Evolutionary conservation across 179 eudicot genomes (phyloP), one percentile per base, ranked within the genome.

Genomic region (Spergularia azorica): DNA sequence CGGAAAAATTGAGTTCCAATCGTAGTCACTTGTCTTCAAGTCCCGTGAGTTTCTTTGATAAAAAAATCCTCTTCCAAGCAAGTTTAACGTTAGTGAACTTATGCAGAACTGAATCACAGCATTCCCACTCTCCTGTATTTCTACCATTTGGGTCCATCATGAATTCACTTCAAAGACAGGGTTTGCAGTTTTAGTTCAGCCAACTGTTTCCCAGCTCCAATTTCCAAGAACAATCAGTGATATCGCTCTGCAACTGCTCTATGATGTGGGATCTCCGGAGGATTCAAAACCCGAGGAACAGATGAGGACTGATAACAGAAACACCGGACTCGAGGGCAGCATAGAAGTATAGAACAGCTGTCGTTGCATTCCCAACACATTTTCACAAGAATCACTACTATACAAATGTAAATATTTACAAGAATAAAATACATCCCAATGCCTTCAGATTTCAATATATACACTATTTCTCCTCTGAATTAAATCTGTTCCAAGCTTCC

Each of bases 401-500:
- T 77, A 83, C 81, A 83, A 52, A 83, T 55, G 77, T 63, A 73
- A 73, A 64, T 56, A 63, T 64, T 9, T 18, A 48, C 77, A 73
- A 73, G 63, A 57, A 68, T 64, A 46, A 51, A 73, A 3, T 63
- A 38, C 63, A 51, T 55, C 71, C 18, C 51, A 46, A 32, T 68
- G 66, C 36, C 63, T 60, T 56, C 7, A 17, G 57, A 57, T 15
- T 73, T 50, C 52, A 16, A 41, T 57, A 18, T 71, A 73, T 71
- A 82, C 68, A 56, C 80, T 83, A 80, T 41, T 74, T 83, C 78
- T 83, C 86, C 73, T 83, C 86, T 15, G 86, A 79, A 76, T 83
- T 83, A 38, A 83, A 83, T 71, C 83, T 80, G 79, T 77, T 83
- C 86, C 86, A 83, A 68, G 86, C 86, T 36, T 76, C 86, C 86